Conservation (phyloP, 176 grass and related monocot species). For the Avena insularis region DNA sequence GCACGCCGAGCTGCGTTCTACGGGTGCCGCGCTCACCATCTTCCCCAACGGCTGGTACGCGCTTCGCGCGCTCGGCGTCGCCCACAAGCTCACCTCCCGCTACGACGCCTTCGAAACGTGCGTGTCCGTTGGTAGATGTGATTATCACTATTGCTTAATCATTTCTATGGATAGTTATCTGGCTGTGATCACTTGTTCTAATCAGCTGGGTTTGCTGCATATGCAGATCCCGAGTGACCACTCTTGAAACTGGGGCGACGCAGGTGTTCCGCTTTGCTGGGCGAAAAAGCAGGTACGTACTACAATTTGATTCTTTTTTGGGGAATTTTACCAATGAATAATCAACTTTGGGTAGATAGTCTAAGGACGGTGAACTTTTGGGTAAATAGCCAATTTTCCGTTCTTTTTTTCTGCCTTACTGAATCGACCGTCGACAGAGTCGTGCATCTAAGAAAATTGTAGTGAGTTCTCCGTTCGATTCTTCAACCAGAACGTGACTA, state of each 20-base stretch:
- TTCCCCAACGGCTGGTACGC: constrained; percentile 71
- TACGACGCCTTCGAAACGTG: constrained; percentile 43
- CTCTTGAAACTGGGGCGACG: constrained; percentile 55
- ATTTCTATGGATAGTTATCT: not conserved
- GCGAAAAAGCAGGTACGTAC: constrained; percentile 37
- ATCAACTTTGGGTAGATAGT: too few species aligned
- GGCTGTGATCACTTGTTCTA: not conserved
- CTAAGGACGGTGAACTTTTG: too few species aligned
- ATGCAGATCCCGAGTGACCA: constrained; percentile 48
- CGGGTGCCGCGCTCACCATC: constrained; percentile 54
- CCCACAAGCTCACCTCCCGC: constrained; percentile 50
- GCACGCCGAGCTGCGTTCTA: constrained; percentile 52
- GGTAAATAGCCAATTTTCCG: too few species aligned
- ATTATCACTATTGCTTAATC: not conserved
- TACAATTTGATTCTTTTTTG: not conserved
- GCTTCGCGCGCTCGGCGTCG: constrained; percentile 65
- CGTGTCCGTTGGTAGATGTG: not conserved
- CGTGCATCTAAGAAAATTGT: not conserved
- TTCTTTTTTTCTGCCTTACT: too few species aligned
- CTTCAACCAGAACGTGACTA: not conserved
- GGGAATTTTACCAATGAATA: too few species aligned
- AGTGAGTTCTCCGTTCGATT: not conserved
- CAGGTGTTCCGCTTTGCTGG: constrained; percentile 51
- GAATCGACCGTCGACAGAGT: not conserved
- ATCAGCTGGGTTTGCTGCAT: not conserved